Conservation (phyloP, 371 early-diverging fungal genomes). For the Mucor ambiguus region DNA sequence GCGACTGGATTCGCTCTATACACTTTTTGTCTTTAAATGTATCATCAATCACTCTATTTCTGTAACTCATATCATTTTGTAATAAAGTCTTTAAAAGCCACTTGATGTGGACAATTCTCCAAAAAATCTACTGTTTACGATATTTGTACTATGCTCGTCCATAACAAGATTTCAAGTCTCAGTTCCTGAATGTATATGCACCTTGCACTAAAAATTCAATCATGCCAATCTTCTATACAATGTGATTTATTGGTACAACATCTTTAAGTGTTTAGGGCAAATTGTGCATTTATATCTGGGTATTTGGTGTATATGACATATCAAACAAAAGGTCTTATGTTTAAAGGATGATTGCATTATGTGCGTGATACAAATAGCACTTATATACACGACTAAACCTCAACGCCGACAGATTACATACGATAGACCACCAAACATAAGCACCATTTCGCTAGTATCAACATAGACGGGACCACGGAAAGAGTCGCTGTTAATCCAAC, state of each 20-base stretch:
- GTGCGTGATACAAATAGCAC: not conserved
- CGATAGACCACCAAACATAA: constrained; percentile 7
- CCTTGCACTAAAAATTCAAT: not conserved
- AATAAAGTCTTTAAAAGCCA: not conserved
- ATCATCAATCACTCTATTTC: not conserved
- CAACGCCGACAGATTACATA: not conserved
- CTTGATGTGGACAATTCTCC: not conserved
- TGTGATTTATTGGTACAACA: not conserved
- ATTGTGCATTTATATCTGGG: not conserved
- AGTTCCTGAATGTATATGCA: not conserved
- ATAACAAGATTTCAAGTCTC: not conserved
- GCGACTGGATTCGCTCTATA: not conserved
- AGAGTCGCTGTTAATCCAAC: constrained; percentile 11
- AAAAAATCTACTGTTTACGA: not conserved
- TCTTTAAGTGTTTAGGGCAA: not conserved
- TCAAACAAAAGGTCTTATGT: not conserved
- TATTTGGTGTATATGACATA: not conserved
- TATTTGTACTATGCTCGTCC: not conserved
- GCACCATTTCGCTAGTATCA: constrained; percentile 13
- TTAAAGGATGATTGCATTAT: not conserved
- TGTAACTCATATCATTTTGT: not conserved
- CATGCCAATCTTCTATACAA: not conserved
- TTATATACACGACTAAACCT: not conserved
- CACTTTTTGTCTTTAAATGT: not conserved
- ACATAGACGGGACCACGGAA: constrained; percentile 15